These are phyloP conservation scores for Claviceps fusiformis DNA, from an alignment of 2,329 filamentous ascomycete genomes.

Conservation along the genomic window DNA sequence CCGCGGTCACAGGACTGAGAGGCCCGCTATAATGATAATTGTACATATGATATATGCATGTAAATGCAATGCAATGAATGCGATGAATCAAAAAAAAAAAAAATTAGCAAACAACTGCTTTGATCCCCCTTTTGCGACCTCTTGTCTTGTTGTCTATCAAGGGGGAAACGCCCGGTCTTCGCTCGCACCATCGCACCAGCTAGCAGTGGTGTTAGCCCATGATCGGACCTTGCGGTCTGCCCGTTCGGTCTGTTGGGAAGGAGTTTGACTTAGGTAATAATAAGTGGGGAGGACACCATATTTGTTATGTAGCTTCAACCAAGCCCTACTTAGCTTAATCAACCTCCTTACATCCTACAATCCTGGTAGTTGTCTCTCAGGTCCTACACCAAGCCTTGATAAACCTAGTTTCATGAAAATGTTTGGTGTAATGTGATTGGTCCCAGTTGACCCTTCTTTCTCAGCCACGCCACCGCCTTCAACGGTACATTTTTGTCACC, in stretches of 20 bases:
- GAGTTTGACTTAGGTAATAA: too few relatives aligned
- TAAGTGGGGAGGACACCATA: too few relatives aligned
- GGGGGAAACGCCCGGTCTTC: background rate
- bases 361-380: too few relatives aligned
- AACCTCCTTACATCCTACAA: too few relatives aligned
- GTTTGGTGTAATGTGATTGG: background rate
- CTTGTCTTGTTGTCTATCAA: background rate
- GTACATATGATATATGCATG: background rate
- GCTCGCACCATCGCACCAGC: too few relatives aligned
- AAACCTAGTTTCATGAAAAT: too few relatives aligned
- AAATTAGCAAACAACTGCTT: too few relatives aligned
- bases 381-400: background rate
- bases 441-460: background rate
- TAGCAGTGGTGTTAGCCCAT: background rate
- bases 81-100: background rate
- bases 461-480: background rate
- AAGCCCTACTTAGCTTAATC: too few relatives aligned
- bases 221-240: background rate
- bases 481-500: background rate
- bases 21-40: background rate
- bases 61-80: background rate
- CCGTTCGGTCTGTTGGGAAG: too few relatives aligned
- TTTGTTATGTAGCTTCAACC: too few relatives aligned
- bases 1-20: background rate
- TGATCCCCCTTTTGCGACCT: background rate